Evolutionary conservation across 139 green algal genomes (phyloP), one percentile per base, ranked within the genome.

Genomic region (Axilococcus clingmanii): DNA sequence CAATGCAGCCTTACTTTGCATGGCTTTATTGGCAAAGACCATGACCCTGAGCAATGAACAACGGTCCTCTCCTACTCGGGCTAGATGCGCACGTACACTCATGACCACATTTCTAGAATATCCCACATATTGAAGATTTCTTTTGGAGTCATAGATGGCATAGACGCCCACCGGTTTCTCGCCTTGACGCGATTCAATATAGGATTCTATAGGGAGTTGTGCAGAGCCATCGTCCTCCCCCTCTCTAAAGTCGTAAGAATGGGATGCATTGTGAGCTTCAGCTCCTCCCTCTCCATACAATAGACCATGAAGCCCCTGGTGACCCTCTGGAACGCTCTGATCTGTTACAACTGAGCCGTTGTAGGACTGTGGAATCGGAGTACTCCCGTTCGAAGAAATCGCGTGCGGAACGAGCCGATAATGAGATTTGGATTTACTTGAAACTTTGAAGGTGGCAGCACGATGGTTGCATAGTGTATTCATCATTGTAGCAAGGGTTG

Each of bases 31-130:
- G 30, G 69, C 69, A 55, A 89, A 85, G 40, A 89, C 72, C 74
- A 86, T 80, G 30, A 62, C 50, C 1, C 78, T 71, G 16, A 87
- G 66, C 40, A 49, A 65, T 1, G 76, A 71, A 32, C 71, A 84
- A 2, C 44, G 62, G 30, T 80, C 68, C 9, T 72, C 60, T 17
- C 71, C 78, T 20, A 85, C 63, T 0, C 71, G 49, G 2, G 49
- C 30, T 17, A 76, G 86, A 77, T 16, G 38, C 65, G 59, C 72
- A 57, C 45, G 43, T 20, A 91, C 40, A 4, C 83, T 72, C 35
- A 86, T 52, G 3, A 90, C 72, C 9, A 96, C 77, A 72, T 87
- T 94, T 42, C 86, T 63, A 5, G 66, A 66, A 55, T 83, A 94
- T 4, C 82, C 79, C 1, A 96, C 70, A 53, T 92, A 96, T 68